Base-by-base conservation (phyloP, 116 monocot genomes). In the Phalaenopsis hybrid region DNA sequence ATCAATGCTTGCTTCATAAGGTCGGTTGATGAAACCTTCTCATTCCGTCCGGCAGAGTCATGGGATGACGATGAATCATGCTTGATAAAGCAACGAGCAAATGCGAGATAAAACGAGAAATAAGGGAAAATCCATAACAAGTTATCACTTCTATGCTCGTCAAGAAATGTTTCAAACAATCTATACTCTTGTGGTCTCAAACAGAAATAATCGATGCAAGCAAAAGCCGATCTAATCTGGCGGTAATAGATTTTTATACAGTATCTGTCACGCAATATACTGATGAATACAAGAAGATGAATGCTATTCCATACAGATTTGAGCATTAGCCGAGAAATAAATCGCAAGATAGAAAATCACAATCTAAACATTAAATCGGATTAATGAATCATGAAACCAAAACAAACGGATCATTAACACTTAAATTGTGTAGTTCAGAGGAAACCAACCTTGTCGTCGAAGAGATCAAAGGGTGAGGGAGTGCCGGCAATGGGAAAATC, bases 1-100 rank as follows among this genome's bases (percentile, higher is more conserved):
- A 99, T 90, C 78, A 99, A 87, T 0, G 99, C 99, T 82, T 95
- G 95, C 79, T 92, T 99, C 95, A 95, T 95, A 74, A 95, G 91
- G 87, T 93, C 95, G 73, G 46, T 74, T 31, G 95, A 85, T 18
- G 86, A 81, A 11, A 93, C 81, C 75, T 88, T 99, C 41, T 93
- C 95, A 49, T 63, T 69, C 79, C 83, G 20, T 1, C 31, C 46
- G 17, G 37, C 34, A 81, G 28, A 51, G 52, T 80, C 72, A 55
- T 4, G 13, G 12, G 55, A 55, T 15, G 12, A 55, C 4, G 85
- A 55, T 55, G 55, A 48, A 48, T 7, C 48, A 48, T 6, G 0
- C 48, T 48, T 9, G 9, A 48, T 6, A 48, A 48, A 48, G 6
- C 1, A 7, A 48, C 8, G 48, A 48, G 48, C 9, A 48, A 48